A percentile compares a stretch with the other conserved stretches of the same genome.
phyloP scores from a whole-genome alignment of 139 green algal genomes.

The Haematococcus lacustris region DNA sequence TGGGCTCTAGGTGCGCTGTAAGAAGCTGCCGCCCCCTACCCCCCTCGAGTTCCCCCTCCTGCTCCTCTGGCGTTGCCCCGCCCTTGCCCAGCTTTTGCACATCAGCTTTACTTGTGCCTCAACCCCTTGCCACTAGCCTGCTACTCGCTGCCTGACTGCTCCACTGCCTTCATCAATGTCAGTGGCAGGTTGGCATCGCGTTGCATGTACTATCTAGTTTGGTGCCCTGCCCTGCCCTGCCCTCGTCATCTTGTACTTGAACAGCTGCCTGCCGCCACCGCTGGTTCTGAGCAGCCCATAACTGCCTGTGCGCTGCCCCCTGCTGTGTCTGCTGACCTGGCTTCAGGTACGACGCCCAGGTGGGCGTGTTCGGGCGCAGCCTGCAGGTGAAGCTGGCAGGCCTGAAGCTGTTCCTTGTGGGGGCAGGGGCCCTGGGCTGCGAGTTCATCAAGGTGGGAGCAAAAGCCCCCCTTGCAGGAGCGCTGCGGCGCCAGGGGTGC shows the following conservation, averaged over 20 bases:
- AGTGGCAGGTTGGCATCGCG: background rate
- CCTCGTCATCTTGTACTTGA: background rate
- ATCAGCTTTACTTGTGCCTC: background rate
- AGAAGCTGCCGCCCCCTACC: no score
- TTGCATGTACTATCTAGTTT: background rate
- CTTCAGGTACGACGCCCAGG: constrained; percentile 80
- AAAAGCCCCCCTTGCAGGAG: no score
- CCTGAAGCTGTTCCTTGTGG: constrained; percentile 87
- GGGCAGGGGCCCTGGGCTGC: constrained; percentile 92
- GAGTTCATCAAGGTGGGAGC: constrained; percentile 73
- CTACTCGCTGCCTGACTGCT: no score
- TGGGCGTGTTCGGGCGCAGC: constrained; percentile 77
- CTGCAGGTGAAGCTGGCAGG: constrained; percentile 65
- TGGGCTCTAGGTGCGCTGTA: constrained; percentile 53
- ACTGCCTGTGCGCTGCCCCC: background rate
- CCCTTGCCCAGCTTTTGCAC: background rate
- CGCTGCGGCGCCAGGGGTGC: no score
- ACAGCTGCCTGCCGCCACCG: background rate
- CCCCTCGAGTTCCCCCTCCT: background rate
- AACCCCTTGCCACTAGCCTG: background rate
- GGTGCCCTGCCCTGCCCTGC: no score
- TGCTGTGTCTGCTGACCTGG: background rate
- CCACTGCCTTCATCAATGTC: background rate
- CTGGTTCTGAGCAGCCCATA: background rate
- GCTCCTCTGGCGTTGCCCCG: background rate